phyloP scores from a whole-genome alignment of 148 eudicot species.

The Chenopodium quinoa region DNA sequence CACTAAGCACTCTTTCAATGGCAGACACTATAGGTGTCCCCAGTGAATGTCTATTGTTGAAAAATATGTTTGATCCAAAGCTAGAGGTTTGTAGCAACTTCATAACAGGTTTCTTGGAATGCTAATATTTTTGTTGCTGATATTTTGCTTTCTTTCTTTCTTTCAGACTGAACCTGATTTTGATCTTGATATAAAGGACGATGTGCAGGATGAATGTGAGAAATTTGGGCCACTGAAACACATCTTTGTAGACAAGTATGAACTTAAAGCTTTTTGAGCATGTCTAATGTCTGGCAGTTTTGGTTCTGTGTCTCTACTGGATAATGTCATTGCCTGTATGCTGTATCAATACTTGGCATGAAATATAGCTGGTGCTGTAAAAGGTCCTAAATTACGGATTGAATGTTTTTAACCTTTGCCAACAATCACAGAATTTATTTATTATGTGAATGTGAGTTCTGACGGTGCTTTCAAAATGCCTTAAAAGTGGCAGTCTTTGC shows the following conservation, averaged over 20 bases:
- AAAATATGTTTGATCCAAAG: slow-evolving; percentile 89
- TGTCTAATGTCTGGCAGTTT: neutral
- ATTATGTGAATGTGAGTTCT: too few species aligned
- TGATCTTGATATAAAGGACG: slow-evolving; percentile 87
- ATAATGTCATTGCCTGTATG: neutral
- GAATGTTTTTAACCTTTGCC: neutral
- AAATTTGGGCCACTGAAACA: slow-evolving; percentile 69
- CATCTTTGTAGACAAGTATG: slow-evolving; percentile 79
- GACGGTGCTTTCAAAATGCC: too few species aligned
- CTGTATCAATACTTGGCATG: neutral
- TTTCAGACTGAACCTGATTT: slow-evolving; percentile 79
- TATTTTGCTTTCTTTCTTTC: slow-evolving; percentile 7
- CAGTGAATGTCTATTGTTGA: slow-evolving; percentile 78
- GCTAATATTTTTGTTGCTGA: slow-evolving; percentile 11
- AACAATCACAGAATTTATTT: too few species aligned
- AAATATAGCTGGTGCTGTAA: neutral
- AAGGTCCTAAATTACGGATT: neutral
- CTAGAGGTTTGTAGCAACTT: slow-evolving; percentile 52
- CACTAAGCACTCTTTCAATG: slow-evolving; percentile 46
- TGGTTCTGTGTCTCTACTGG: neutral
- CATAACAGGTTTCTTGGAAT: neutral
- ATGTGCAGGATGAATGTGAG: slow-evolving; percentile 69
- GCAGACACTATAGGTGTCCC: slow-evolving; percentile 67
- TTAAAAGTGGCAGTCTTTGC: too few species aligned
- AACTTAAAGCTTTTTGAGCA: neutral